phyloP scores from a whole-genome alignment of 192 early-diverging fungal species.

The Neocallimastix lanati region DNA sequence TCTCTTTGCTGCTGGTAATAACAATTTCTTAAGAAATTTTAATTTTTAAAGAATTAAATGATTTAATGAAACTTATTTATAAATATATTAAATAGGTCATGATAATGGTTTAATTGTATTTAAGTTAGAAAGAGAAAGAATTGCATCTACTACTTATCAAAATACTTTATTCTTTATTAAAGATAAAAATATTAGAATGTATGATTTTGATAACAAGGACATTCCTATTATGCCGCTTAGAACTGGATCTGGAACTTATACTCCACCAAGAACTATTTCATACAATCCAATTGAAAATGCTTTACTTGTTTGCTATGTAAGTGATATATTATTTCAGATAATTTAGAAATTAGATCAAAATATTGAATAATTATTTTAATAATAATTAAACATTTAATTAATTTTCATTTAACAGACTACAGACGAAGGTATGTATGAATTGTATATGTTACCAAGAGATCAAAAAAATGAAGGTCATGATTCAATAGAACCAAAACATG shows the following conservation, averaged over 20 bases:
- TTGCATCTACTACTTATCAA: conserved; percentile 70
- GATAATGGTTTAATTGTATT: conserved; percentile 96
- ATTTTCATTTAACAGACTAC: conserved; percentile 31
- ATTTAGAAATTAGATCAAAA: too few relatives aligned
- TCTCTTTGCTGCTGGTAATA: conserved; percentile 80
- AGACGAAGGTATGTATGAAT: conserved; percentile 82
- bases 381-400: too few relatives aligned
- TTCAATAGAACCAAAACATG: conserved; percentile 50
- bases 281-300: conserved; percentile 89
- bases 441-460: conserved; percentile 68
- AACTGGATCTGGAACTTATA: conserved; percentile 28
- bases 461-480: conserved; percentile 42
- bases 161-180: conserved; percentile 74
- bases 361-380: too few relatives aligned
- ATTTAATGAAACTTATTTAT: too few relatives aligned
- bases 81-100: conserved; percentile 70
- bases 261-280: conserved; percentile 63
- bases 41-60: too few relatives aligned
- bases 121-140: conserved; percentile 94
- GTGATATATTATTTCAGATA: too few relatives aligned
- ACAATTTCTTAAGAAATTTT: too few relatives aligned
- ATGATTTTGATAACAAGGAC: conserved; percentile 70
- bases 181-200: conserved; percentile 64
- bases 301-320: conserved; percentile 49
- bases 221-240: conserved; percentile 60